Base-by-base conservation (phyloP, 2,329 filamentous ascomycete genomes). In the Amauroascus niger region DNA sequence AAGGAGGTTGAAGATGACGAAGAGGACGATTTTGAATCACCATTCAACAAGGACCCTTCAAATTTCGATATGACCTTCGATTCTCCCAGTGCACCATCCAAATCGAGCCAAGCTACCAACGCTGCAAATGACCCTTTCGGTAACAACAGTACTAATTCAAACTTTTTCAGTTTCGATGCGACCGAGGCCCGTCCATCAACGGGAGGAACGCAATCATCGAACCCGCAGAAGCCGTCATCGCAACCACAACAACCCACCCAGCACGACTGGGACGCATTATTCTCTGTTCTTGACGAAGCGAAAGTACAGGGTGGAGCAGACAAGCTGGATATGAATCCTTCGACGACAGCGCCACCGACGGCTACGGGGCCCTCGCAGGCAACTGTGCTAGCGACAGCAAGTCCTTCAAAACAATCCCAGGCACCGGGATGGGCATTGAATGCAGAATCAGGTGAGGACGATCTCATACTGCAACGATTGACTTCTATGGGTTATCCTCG, bases 251-350 rank as follows among this genome's bases (percentile, higher is more conserved):
- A 71, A 52, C 66, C 74, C 52, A 60, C 69, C 1, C 69, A 73
- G 32, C 86, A 94, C 61, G 91, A 97, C 67, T 97, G 93, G 93
- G 91, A 97, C 64, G 86, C 88, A 37, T 88, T 97, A 53, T 97
- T 97, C 71, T 86, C 87, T 1, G 84, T 84, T 24, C 74, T 95
- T 6, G 86, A 91, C 61, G 79, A 78, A 1, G 71, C 78, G 8
- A 62, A 61, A 35, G 57, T 51, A 41, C 57, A 65, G 57, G 60
- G 68, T 47, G 63, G 55, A n/a, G 43, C 24, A 49, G 40, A 22
- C 8, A 43, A 52, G 11, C 18, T 35, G 18, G 24, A 65, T 11
- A 57, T 63, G 41, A 61, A 64, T 41, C 59, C 49, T n/a, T 62
- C 56, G 22, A 58, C 57, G 18, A 54, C 53, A 14, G 59, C 30